These are phyloP conservation scores for Cutaneotrichosporon cyanovorans DNA, from an alignment of 1,284 basidiomycete genomes.

Conservation along the genomic window DNA sequence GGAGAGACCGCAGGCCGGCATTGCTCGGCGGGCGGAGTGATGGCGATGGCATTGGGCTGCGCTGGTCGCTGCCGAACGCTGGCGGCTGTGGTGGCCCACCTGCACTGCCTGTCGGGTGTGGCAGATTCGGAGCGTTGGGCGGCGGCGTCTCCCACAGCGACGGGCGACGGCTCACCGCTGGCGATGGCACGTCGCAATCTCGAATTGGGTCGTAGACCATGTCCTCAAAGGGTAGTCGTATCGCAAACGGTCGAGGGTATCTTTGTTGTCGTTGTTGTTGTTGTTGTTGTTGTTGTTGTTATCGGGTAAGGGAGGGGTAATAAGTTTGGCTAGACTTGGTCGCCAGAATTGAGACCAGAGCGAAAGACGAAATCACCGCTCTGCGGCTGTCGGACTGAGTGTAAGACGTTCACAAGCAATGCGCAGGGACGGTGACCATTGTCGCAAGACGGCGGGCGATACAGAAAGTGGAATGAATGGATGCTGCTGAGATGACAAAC, in stretches of 20 bases:
- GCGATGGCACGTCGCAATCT: conserved; percentile 39
- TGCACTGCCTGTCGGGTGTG: not conserved
- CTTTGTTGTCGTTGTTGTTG: not conserved
- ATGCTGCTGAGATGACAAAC: no score
- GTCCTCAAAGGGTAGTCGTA: not conserved
- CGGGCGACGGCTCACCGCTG: conserved; percentile 19
- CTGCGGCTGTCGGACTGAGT: not conserved
- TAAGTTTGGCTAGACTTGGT: no score
- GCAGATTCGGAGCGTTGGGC: not conserved
- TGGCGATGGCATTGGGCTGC: conserved; percentile 4
- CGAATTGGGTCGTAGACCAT: conserved; percentile 45
- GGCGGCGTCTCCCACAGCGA: conserved; percentile 12
- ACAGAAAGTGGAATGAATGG: not conserved
- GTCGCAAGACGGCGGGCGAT: no score
- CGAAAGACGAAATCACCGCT: not conserved
- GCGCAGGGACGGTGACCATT: no score
- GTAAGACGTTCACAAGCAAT: no score
- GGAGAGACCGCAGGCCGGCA: conserved; percentile 6
- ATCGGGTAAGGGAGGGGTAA: not conserved
- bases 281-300: not conserved
- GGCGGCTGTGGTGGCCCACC: conserved; percentile 4
- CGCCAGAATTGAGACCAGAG: not conserved
- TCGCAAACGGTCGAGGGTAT: not conserved
- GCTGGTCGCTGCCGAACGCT: conserved; percentile 2
- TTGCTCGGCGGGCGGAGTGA: conserved; percentile 9